phyloP scores from a whole-genome alignment of 768 basidiomycete genomes.

The Asterophora parasitica region DNA sequence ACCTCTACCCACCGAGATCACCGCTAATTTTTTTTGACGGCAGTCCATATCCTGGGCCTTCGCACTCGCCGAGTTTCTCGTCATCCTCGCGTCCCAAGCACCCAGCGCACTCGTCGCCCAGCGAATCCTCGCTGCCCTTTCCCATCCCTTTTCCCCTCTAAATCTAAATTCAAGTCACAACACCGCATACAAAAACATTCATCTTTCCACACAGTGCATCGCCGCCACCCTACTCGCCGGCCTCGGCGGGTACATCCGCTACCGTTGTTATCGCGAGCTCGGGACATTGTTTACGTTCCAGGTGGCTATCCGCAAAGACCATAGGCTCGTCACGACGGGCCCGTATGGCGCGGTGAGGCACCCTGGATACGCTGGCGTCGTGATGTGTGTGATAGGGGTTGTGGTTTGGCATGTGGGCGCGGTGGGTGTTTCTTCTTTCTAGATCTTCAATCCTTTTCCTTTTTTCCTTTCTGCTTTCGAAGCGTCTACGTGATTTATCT shows the following conservation, averaged over 20 bases:
- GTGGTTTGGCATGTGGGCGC: constrained; percentile 30
- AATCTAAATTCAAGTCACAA: constrained; percentile 1
- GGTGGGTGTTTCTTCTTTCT: constrained; percentile 20
- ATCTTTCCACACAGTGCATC: constrained; percentile 27
- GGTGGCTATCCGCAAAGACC: constrained; percentile 41
- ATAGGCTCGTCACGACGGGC: constrained; percentile 42
- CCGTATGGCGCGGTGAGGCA: constrained; percentile 47
- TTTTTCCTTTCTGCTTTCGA: too few species aligned
- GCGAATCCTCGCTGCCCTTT: constrained; percentile 24
- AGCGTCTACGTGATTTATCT: too few species aligned
- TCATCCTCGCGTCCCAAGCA: constrained; percentile 28
- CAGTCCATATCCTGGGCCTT: constrained; percentile 35
- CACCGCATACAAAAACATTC: constrained; percentile 22
- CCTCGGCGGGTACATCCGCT: constrained; percentile 38
- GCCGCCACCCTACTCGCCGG: constrained; percentile 34
- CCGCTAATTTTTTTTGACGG: neutral
- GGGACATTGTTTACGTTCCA: constrained; percentile 49
- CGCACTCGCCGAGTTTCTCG: constrained; percentile 32
- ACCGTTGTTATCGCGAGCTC: constrained; percentile 40
- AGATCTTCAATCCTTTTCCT: neutral
- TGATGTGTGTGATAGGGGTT: constrained; percentile 32
- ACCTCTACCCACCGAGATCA: neutral
- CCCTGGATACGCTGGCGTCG: constrained; percentile 44
- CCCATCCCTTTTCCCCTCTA: neutral
- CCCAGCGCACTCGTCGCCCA: constrained; percentile 16